Base-by-base conservation (phyloP, 2,329 filamentous ascomycete species). In the Periconia sp. region DNA sequence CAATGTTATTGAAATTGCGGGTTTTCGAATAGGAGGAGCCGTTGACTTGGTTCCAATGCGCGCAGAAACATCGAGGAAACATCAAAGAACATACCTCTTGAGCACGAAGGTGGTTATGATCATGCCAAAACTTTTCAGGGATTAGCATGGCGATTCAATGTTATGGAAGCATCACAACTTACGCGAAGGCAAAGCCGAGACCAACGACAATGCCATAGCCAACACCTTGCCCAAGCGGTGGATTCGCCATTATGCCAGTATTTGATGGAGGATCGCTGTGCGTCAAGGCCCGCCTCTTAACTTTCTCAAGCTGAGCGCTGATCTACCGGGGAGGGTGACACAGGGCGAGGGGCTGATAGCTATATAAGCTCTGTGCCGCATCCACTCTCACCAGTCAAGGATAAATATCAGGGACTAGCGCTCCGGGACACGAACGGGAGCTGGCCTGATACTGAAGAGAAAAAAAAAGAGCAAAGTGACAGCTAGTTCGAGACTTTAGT, bases 201-300 rank as follows among this genome's bases (percentile, higher is more conserved):
- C 88, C 88, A 23, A 92, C 72, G 36, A 92, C 82, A 54, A 92
- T 85, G 61, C 87, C 88, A 79, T 92, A 92, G 60, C 88, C 88
- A 50, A 85, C 86, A 42, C 81, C 83, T 60, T 87, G 82, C 51
- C 68, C 61, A 13, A 76, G 67, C 21, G 71, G 70, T 18, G 71
- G 67, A 36, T 56, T 51, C 17, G 46, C 40, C 45, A 47, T 45
- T 21, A 31, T n/a, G 35, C 12, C 21, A 22, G 32, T 31, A 18
- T 38, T 43, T 23, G 22, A 18, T 32, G 11, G 16, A 23, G 32
- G 13, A 3, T 15, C 37, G 23, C 13, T 40, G 9, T 38, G 22
- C 9, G n/a, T 16, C 22, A 34, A 37, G 17, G 24, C 28, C 21
- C 22, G 18, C 36, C 31, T 36, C 30, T 31, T 31, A 35, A 33